Evolutionary conservation across 176 grass and related monocot genomes (phyloP), one percentile per base, ranked within the genome.

Genomic region (Eragrostis curvula): DNA sequence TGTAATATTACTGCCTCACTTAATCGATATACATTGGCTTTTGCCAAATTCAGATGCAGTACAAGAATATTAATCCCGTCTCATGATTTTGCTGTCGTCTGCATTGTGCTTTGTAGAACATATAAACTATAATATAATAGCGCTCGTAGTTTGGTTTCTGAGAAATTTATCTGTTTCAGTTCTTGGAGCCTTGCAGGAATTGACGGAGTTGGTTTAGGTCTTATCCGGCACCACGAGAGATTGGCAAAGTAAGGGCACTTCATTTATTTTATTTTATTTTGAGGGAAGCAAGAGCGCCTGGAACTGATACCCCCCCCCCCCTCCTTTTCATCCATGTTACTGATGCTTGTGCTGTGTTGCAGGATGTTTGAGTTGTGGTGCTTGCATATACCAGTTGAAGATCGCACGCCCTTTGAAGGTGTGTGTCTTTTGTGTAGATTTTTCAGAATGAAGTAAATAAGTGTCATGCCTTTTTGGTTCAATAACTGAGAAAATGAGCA

Each of bases 351-450:
- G 48, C 18, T 27, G 0, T 46, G 27, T 58, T 85, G 24, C 57
- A 98, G 96, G 77, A 93, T 98, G 84, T 98, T 98, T 56, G 88
- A 95, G 36, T 47, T 98, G 44, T 91, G 96, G 92, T 98, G 96
- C 78, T 40, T 98, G 88, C 96, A 98, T 45, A 89, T 95, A 93
- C 96, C 96, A 8, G 84, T 91, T 51, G 44, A 85, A 76, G 96
- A 98, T 46, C 79, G 92, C 0, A 98, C 84, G 21, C n/a, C 92
- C 63, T 98, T 98, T 11, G 71, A 91, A 91, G 89, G 96, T 98
- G 53, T 3, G 29, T 20, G 14, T 58, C 32, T 77, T 29, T 9
- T 8, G 42, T 29, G 27, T 36, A 10, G 16, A 29, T 48, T 50
- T 84, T 67, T 40, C 29, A 70, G 7, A 64, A 52, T 55, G 8